phyloP scores from a whole-genome alignment of 805 yeast genomes.

The Scheffersomyces lignosus region DNA sequence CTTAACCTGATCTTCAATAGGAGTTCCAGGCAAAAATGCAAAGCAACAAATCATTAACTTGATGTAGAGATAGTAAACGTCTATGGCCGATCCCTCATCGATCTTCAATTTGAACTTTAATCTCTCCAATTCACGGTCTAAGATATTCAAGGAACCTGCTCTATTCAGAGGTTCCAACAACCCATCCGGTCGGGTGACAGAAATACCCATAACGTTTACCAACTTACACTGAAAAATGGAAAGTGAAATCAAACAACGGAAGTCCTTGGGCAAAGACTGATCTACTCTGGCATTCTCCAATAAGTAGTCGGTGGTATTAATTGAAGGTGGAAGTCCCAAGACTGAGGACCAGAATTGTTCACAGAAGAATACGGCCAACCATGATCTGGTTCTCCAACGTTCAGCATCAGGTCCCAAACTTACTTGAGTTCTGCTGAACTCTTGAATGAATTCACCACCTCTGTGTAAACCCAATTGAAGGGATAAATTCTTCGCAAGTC shows the following conservation, averaged over 20 bases:
- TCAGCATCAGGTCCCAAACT: conserved; percentile 83
- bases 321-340: conserved; percentile 83
- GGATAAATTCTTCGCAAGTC: conserved; percentile 80
- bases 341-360: conserved; percentile 91
- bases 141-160: conserved; percentile 73
- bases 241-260: conserved; percentile 69
- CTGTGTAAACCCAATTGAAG: conserved; percentile 87
- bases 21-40: conserved; percentile 88
- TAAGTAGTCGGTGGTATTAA: conserved; percentile 74
- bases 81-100: conserved; percentile 64
- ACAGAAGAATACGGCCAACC: conserved; percentile 85
- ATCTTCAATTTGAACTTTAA: conserved; percentile 65
- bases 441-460: conserved; percentile 83
- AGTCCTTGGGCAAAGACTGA: conserved; percentile 60
- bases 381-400: conserved; percentile 89
- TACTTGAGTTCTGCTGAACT: conserved; percentile 87
- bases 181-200: conserved; percentile 85
- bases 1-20: conserved; percentile 81
- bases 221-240: conserved; percentile 83
- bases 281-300: conserved; percentile 78
- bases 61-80: conserved; percentile 75
- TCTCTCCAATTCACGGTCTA: conserved; percentile 76
- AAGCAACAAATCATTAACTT: conserved; percentile 81
- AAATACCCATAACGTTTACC: conserved; percentile 82
- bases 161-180: conserved; percentile 80